Conservation (phyloP, 2,329 filamentous ascomycete species). For the Penicillium fuscoglaucum region DNA sequence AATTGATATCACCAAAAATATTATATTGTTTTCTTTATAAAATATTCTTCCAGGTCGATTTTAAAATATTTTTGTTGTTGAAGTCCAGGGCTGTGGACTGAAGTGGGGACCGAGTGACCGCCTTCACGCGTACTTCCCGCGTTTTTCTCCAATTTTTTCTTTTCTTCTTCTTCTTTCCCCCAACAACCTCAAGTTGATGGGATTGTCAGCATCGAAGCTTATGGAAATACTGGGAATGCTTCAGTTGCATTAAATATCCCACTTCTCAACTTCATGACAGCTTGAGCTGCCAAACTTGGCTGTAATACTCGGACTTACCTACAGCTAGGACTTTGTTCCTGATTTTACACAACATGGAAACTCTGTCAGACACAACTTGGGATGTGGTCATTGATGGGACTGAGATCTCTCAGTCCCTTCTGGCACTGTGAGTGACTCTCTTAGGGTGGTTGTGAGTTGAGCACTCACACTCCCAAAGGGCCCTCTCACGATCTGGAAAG, state of each 20-base stretch:
- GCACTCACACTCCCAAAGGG: slow-evolving; percentile 65
- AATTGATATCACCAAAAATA: neutral
- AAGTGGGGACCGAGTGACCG: slow-evolving; percentile 11
- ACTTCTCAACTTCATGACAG: slow-evolving; percentile 26
- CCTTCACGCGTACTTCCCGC: slow-evolving; percentile 10
- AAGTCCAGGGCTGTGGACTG: neutral
- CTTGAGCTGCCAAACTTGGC: slow-evolving; percentile 16
- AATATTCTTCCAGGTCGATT: neutral
- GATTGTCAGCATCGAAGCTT: neutral
- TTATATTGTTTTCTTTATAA: neutral
- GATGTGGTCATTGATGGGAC: slow-evolving; percentile 79
- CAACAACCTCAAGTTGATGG: neutral
- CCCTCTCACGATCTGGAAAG: slow-evolving; percentile 87
- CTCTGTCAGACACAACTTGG: slow-evolving; percentile 71
- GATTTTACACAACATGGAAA: slow-evolving; percentile 60
- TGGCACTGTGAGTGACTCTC: slow-evolving; percentile 64
- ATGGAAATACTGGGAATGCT: slow-evolving; percentile 7
- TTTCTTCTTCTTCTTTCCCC: neutral
- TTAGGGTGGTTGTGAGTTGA: slow-evolving; percentile 22
- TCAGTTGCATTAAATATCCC: neutral
- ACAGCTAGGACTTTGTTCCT: slow-evolving; percentile 17
- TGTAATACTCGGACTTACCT: slow-evolving; percentile 23
- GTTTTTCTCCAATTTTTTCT: slow-evolving; percentile 12
- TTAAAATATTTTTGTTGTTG: neutral
- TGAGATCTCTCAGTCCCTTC: slow-evolving; percentile 73